These are phyloP conservation scores for Helotiales sp. DNA, from an alignment of 2,329 filamentous ascomycete species.

Conservation along the genomic window DNA sequence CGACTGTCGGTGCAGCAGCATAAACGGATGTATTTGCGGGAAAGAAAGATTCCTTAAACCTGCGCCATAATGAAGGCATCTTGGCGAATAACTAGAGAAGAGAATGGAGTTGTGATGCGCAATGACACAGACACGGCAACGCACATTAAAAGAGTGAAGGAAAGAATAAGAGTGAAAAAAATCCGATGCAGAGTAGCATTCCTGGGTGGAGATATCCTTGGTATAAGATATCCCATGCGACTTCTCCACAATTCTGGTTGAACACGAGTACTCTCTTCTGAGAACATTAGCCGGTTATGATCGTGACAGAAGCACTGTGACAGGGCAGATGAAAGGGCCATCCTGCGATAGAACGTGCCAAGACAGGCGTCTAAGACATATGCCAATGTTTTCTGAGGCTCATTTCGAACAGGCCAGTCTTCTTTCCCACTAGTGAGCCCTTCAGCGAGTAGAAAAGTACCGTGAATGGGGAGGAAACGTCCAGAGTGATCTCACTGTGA, in stretches of 20 bases:
- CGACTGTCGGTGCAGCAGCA: constrained; percentile 21
- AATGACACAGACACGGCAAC: not conserved
- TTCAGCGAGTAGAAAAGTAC: constrained; percentile 4
- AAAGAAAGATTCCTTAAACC: constrained; percentile 17
- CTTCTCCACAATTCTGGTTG: not conserved
- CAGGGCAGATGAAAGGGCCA: not conserved
- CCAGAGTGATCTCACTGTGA: not conserved
- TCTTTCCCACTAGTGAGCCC: not conserved
- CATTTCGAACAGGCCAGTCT: constrained; percentile 5
- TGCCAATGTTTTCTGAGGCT: constrained; percentile 7
- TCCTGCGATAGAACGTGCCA: not conserved
- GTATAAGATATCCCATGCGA: not conserved
- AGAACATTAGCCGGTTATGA: not conserved
- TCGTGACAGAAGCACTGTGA: not conserved
- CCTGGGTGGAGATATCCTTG: not conserved
- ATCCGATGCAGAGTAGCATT: not conserved
- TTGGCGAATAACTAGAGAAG: constrained; percentile 4
- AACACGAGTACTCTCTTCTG: not conserved
- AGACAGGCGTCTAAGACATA: not conserved
- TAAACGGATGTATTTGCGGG: constrained; percentile 15
- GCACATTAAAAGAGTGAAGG: not conserved
- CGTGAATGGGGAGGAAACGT: not conserved
- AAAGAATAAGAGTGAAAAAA: not conserved
- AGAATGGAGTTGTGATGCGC: not conserved
- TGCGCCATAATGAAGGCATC: constrained; percentile 16